Evolutionary conservation across 139 green algal species (phyloP).

Genomic region (Axilococcus clingmanii): DNA sequence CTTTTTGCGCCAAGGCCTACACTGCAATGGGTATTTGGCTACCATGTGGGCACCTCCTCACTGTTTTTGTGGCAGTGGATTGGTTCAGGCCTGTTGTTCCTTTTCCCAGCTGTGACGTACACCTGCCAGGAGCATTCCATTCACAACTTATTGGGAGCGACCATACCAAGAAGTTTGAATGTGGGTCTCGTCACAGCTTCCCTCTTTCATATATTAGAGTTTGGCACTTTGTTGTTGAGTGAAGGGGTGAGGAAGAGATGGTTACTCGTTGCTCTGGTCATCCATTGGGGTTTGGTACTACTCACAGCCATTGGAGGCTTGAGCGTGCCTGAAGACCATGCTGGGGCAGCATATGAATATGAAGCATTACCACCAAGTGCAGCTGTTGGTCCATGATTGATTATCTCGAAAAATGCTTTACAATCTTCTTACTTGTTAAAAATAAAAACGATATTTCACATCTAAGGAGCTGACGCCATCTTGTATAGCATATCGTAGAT

Average conservation of each 20-base stretch:
- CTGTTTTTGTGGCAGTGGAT: constrained; percentile 32
- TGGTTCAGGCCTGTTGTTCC: constrained; percentile 17
- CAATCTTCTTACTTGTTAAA: no score
- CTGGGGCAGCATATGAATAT: constrained; percentile 1
- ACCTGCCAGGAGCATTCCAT: constrained; percentile 14
- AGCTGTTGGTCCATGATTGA: no score
- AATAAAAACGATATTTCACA: no score
- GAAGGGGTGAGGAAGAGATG: constrained; percentile 11
- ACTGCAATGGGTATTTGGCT: constrained; percentile 12
- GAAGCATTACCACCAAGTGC: no score
- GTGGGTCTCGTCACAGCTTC: constrained; percentile 19
- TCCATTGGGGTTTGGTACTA: constrained; percentile 19
- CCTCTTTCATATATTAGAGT: constrained; percentile 26
- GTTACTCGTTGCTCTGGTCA: constrained; percentile 16
- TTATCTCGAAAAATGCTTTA: no score
- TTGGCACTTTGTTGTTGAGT: constrained; percentile 13
- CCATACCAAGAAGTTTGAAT: constrained; percentile 14
- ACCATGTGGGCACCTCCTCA: constrained; percentile 13
- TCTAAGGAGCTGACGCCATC: no score
- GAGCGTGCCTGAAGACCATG: constrained; percentile 7
- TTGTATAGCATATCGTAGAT: no score
- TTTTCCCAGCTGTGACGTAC: constrained; percentile 25
- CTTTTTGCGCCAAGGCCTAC: constrained; percentile 13
- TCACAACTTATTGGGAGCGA: constrained; percentile 5
- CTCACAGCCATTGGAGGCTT: constrained; percentile 16